Evolutionary conservation across 805 yeast species (phyloP).

Genomic region (Kazachstania viticola): DNA sequence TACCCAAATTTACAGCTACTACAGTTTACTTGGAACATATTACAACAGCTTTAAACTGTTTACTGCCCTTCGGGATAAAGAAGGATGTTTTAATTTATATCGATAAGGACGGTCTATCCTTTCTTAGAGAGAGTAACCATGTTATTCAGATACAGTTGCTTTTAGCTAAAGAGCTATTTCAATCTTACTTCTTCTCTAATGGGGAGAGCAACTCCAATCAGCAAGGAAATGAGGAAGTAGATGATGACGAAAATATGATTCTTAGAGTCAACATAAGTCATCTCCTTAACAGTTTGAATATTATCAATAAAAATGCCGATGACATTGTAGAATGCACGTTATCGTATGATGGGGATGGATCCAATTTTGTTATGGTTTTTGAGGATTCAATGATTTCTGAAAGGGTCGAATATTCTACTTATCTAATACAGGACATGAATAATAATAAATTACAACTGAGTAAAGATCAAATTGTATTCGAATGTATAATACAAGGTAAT

Average conservation of each 20-base stretch:
- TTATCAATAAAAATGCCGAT: constrained; percentile 27
- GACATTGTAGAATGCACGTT: constrained; percentile 37
- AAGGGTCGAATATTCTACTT: constrained; percentile 44
- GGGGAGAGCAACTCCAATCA: neutral
- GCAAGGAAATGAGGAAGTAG: constrained; percentile 1
- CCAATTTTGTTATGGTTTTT: constrained; percentile 45
- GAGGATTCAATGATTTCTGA: constrained; percentile 45
- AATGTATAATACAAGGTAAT: constrained; percentile 42
- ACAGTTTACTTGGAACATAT: constrained; percentile 37
- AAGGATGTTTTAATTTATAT: constrained; percentile 32
- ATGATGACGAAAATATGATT: constrained; percentile 14
- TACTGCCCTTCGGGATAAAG: constrained; percentile 30
- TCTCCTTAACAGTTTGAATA: constrained; percentile 39
- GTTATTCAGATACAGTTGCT: constrained; percentile 27
- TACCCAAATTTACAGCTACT: constrained; percentile 31
- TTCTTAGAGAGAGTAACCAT: constrained; percentile 38
- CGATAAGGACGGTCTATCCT: constrained; percentile 39
- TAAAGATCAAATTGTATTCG: constrained; percentile 34
- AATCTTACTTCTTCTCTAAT: constrained; percentile 17
- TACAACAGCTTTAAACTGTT: constrained; percentile 33
- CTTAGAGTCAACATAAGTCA: constrained; percentile 36
- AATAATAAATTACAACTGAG: constrained; percentile 33
- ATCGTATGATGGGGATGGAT: constrained; percentile 37
- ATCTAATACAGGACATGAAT: constrained; percentile 26
- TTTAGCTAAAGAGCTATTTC: constrained; percentile 24